Evolutionary conservation across 2,329 filamentous ascomycete genomes (phyloP).

Genomic region (Lachnellula arida): DNA sequence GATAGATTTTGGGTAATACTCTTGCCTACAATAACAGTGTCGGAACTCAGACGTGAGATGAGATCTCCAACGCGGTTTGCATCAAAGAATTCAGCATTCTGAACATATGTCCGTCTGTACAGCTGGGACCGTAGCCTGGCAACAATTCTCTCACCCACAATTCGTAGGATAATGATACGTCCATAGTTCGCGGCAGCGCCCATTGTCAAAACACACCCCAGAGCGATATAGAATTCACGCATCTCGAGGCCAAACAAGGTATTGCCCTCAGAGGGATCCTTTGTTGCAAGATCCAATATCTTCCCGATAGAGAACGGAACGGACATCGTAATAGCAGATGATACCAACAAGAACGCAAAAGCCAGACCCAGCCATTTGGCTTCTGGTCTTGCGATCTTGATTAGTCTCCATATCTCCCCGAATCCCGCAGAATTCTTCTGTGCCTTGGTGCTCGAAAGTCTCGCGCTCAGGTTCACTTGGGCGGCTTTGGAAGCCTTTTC

Average conservation of each 20-base stretch:
- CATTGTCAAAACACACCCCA: constrained; percentile 71
- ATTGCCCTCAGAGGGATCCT: constrained; percentile 59
- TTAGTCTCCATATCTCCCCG: constrained; percentile 76
- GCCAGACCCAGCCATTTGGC: constrained; percentile 71
- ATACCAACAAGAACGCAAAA: constrained; percentile 80
- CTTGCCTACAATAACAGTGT: constrained; percentile 97
- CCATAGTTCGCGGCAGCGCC: constrained; percentile 92
- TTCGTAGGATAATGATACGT: constrained; percentile 85
- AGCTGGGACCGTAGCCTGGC: constrained; percentile 83
- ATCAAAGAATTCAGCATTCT: constrained; percentile 98
- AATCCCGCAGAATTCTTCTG: constrained; percentile 53
- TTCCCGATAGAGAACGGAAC: constrained; percentile 96
- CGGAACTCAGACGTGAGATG: constrained; percentile 90
- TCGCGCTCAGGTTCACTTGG: constrained; percentile 83
- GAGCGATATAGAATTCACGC: constrained; percentile 80
- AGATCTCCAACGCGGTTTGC: constrained; percentile 94
- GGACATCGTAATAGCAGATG: constrained; percentile 90
- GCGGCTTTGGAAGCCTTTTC: constrained; percentile 84
- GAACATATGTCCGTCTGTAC: constrained; percentile 88
- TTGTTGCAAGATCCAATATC: constrained; percentile 87
- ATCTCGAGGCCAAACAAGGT: constrained; percentile 79
- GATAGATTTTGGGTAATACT: constrained; percentile 97
- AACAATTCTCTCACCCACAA: constrained; percentile 93
- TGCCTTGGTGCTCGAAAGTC: constrained; percentile 72
- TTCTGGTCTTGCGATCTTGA: constrained; percentile 87